Percentiles rank a stretch among this genome's conserved stretches.
phyloP scores from a whole-genome alignment of 2,329 filamentous ascomycete species.

The Dothideomycetes sp. region DNA sequence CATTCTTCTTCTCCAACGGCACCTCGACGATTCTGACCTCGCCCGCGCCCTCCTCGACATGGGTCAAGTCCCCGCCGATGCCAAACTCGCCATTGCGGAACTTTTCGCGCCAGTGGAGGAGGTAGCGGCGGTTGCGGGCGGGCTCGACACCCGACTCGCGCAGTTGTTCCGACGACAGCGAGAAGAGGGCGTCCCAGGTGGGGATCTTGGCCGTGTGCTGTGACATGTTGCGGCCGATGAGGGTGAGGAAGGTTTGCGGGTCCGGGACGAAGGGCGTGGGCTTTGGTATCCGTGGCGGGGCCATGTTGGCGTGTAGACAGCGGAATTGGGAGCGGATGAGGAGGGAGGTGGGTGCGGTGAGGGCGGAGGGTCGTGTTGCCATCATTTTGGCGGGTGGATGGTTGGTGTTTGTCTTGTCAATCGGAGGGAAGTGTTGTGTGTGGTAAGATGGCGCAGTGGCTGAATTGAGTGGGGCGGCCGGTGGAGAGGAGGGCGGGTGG shows the following conservation, averaged over 20 bases:
- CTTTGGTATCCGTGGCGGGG: slow-evolving; percentile 43
- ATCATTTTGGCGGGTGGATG: slow-evolving; percentile 8
- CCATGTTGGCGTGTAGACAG: slow-evolving; percentile 27
- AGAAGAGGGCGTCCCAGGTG: slow-evolving; percentile 84
- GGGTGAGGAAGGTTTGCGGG: slow-evolving; percentile 70
- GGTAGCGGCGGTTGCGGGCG: slow-evolving; percentile 67
- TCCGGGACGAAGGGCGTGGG: slow-evolving; percentile 83
- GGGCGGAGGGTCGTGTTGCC: slow-evolving; percentile 2
- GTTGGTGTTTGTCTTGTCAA: background rate
- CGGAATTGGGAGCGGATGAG: slow-evolving; percentile 13
- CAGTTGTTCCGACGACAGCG: slow-evolving; percentile 64
- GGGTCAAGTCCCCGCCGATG: slow-evolving; percentile 67
- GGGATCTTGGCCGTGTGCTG: slow-evolving; percentile 79
- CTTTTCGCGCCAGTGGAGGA: slow-evolving; percentile 77
- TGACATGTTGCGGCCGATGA: slow-evolving; percentile 80
- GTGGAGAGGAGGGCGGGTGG: background rate
- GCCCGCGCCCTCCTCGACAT: slow-evolving; percentile 54
- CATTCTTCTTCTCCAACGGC: no score
- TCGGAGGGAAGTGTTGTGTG: background rate
- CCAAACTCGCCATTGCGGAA: slow-evolving; percentile 71
- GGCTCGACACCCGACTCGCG: slow-evolving; percentile 79
- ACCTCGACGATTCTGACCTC: slow-evolving; percentile 49
- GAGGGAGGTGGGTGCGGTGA: slow-evolving; percentile 4
- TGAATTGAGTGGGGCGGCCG: background rate
- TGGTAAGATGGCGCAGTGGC: background rate